Conservation (phyloP, 2,329 filamentous ascomycete genomes). For the Diaporthe sp. region DNA sequence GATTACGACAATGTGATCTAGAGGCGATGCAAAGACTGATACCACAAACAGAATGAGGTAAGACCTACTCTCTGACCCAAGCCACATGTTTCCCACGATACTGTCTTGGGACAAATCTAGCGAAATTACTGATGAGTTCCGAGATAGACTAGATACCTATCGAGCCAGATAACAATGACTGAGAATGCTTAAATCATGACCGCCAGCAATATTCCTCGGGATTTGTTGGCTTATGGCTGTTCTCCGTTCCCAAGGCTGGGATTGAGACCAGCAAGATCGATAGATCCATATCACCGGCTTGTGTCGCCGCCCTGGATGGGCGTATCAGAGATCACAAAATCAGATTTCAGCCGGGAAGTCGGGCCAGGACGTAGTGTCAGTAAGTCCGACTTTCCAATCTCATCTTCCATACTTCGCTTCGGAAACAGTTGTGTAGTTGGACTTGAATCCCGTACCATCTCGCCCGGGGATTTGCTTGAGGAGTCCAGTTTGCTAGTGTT, state of each 20-base stretch:
- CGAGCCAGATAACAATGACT: constrained; percentile 22
- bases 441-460: neutral
- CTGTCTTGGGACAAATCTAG: neutral
- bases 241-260: neutral
- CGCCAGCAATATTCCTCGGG: neutral
- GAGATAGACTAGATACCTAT: constrained; percentile 35
- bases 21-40: constrained; percentile 18
- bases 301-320: neutral
- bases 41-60: constrained; percentile 23
- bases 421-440: constrained; percentile 3
- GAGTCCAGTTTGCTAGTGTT: neutral
- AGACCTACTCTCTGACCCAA: constrained; percentile 12
- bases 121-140: constrained; percentile 25
- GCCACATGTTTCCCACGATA: neutral
- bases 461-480: neutral
- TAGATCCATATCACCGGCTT: neutral
- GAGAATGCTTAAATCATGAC: neutral
- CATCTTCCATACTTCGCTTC: constrained; percentile 11
- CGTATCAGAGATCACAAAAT: neutral
- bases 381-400: neutral
- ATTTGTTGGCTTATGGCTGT: neutral
- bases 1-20: constrained; percentile 2
- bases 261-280: neutral
- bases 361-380: constrained; percentile 36
- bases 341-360: neutral